These are phyloP conservation scores for Dendrobium officinale DNA, from an alignment of 106 monocot species.

Conservation along the genomic window DNA sequence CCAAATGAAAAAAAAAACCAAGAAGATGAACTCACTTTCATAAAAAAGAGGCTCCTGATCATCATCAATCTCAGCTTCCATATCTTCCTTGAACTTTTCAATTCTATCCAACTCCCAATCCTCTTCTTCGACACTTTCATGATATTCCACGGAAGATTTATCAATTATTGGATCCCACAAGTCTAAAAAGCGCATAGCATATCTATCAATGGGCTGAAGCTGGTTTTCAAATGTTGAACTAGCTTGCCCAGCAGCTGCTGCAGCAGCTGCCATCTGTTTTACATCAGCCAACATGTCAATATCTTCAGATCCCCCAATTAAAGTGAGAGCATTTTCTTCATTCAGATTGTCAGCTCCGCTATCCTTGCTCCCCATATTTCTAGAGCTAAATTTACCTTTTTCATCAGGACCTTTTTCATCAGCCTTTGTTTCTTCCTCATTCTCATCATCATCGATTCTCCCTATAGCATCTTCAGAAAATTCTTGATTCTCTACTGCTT, in stretches of 20 bases:
- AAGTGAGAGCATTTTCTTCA: conserved; percentile 53
- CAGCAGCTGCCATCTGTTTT: conserved; percentile 94
- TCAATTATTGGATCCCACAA: conserved; percentile 94
- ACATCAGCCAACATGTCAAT: conserved; percentile 98
- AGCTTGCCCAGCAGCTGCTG: conserved; percentile 89
- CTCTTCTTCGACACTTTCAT: conserved; percentile 46
- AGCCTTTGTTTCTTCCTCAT: conserved; percentile 65
- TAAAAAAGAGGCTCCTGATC: conserved; percentile 92
- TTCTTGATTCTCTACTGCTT: conserved; percentile 97
- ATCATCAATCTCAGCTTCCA: conserved; percentile 98
- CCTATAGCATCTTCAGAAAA: conserved; percentile 83
- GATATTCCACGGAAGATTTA: conserved; percentile 55
- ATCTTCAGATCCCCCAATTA: conserved; percentile 63
- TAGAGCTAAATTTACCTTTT: conserved; percentile 5
- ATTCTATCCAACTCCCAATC: conserved; percentile 98
- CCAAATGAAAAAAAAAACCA: neutral
- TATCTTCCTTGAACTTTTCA: conserved; percentile 87
- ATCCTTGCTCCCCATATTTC: conserved; percentile 12
- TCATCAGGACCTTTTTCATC: conserved; percentile 46
- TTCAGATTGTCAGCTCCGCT: conserved; percentile 13
- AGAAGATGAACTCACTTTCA: conserved; percentile 54
- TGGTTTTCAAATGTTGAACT: conserved; percentile 96
- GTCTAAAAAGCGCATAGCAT: conserved; percentile 96
- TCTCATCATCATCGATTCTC: conserved; percentile 88
- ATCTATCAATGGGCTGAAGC: conserved; percentile 95